Evolutionary conservation across 768 basidiomycete species (phyloP).

Genomic region (Collybia sp.): DNA sequence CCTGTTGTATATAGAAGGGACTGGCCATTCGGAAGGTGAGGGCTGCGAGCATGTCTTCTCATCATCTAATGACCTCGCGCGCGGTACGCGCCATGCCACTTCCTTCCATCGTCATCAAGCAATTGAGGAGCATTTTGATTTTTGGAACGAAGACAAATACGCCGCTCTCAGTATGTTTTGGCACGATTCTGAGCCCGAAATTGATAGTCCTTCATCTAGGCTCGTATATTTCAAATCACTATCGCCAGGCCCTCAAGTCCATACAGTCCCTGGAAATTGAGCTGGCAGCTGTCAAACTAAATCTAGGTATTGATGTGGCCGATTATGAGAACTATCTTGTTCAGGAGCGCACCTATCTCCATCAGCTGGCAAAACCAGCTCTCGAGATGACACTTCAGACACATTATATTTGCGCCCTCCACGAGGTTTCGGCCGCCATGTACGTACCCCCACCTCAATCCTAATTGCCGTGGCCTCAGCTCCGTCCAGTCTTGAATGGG

Average conservation of each 20-base stretch:
- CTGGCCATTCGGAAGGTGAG: constrained; percentile 14
- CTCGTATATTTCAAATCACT: constrained; percentile 16
- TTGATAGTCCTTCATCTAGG: background rate
- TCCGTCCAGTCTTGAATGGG: background rate
- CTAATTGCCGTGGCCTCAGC: no score
- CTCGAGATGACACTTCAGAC: constrained; percentile 11
- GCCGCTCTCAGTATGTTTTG: constrained; percentile 12
- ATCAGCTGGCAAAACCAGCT: constrained; percentile 7
- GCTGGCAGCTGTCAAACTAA: background rate
- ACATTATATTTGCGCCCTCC: constrained; percentile 4
- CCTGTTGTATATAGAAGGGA: constrained; percentile 11
- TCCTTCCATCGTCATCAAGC: constrained; percentile 16
- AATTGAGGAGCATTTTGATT: constrained; percentile 10
- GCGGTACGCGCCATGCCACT: constrained; percentile 8
- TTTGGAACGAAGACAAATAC: constrained; percentile 13
- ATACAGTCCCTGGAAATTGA: constrained; percentile 2
- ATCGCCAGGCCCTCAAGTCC: constrained; percentile 19
- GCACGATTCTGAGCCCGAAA: background rate
- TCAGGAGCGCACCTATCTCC: constrained; percentile 14
- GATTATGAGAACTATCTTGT: constrained; percentile 14
- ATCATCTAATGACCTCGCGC: constrained; percentile 14
- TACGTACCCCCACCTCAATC: no score
- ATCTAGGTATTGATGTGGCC: background rate
- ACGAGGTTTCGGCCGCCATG: background rate
- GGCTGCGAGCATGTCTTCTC: constrained; percentile 15